These are phyloP conservation scores for Aspergillus hancockii DNA, from an alignment of 495 filamentous ascomycete genomes.

Conservation along the genomic window DNA sequence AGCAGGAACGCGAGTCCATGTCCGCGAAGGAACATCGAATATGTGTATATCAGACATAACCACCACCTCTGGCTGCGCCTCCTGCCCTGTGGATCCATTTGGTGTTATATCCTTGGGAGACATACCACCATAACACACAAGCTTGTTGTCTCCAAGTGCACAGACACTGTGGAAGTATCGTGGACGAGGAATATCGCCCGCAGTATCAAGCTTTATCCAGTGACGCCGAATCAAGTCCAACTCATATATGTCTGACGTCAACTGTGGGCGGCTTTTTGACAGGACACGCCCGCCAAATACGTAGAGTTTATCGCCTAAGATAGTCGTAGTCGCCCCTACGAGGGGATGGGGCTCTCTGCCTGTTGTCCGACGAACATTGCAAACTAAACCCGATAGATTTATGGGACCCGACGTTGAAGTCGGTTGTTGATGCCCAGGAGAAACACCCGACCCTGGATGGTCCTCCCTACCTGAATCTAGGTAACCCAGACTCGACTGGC, in stretches of 20 bases:
- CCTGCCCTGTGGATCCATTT: slow-evolving; percentile 48
- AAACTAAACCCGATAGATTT: slow-evolving; percentile 84
- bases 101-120: slow-evolving; percentile 55
- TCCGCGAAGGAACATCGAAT: slow-evolving; percentile 81
- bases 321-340: slow-evolving; percentile 93
- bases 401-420: slow-evolving; percentile 48
- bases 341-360: slow-evolving; percentile 87
- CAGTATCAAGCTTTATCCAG: slow-evolving; percentile 85
- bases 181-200: slow-evolving; percentile 82
- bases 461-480: slow-evolving; percentile 40
- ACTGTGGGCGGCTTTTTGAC: slow-evolving; percentile 75
- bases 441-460: slow-evolving; percentile 28
- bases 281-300: slow-evolving; percentile 92
- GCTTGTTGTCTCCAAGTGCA: slow-evolving; percentile 86
- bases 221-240: slow-evolving; percentile 87
- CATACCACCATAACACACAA: slow-evolving; percentile 98
- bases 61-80: slow-evolving; percentile 82
- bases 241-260: slow-evolving; percentile 90
- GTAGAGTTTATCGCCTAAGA: slow-evolving; percentile 91
- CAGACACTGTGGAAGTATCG: slow-evolving; percentile 98
- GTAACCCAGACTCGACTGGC: slow-evolving; percentile 47
- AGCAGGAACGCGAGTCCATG: slow-evolving; percentile 82
- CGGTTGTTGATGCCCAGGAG: slow-evolving; percentile 35
- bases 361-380: slow-evolving; percentile 89
- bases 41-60: slow-evolving; percentile 99